Evolutionary conservation across 1,139 yeast species (phyloP).

Genomic region (Blastobotrys serpentis): DNA sequence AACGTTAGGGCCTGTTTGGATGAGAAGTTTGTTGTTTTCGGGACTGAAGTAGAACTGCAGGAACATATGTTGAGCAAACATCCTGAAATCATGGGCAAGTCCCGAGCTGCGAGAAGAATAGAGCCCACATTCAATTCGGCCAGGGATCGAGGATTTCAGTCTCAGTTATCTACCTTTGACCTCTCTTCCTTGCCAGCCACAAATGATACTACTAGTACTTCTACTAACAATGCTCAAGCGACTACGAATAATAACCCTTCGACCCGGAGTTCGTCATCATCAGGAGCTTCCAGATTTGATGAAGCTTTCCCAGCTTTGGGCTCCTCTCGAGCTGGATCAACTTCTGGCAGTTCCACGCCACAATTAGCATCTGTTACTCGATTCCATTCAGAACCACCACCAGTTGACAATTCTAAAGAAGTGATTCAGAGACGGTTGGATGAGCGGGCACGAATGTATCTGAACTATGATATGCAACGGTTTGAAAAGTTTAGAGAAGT

Average conservation of each 20-base stretch:
- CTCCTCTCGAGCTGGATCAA: constrained; percentile 12
- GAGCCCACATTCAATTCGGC: constrained; percentile 29
- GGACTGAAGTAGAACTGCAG: constrained; percentile 79
- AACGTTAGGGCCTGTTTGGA: constrained; percentile 81
- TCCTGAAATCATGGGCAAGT: constrained; percentile 48
- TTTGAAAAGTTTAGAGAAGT: constrained; percentile 51
- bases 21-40: constrained; percentile 85
- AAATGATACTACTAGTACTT: constrained; percentile 5
- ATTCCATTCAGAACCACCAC: constrained; percentile 29
- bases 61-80: constrained; percentile 89
- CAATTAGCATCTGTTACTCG: constrained; percentile 24
- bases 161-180: constrained; percentile 58
- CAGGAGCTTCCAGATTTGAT: too few species aligned
- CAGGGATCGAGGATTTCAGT: constrained; percentile 48
- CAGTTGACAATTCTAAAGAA: constrained; percentile 48
- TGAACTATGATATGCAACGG: constrained; percentile 52
- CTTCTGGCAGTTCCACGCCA: constrained; percentile 6
- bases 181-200: constrained; percentile 20
- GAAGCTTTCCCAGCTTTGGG: constrained; percentile 34
- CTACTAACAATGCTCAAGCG: constrained; percentile 15
- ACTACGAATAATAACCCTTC: constrained; percentile 10
- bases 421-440: constrained; percentile 65
- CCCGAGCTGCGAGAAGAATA: constrained; percentile 31
- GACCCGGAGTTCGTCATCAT: constrained; percentile 6
- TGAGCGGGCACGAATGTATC: constrained; percentile 65